These are phyloP conservation scores for Monascus ruber DNA, from an alignment of 2,329 filamentous ascomycete genomes.

Conservation along the genomic window DNA sequence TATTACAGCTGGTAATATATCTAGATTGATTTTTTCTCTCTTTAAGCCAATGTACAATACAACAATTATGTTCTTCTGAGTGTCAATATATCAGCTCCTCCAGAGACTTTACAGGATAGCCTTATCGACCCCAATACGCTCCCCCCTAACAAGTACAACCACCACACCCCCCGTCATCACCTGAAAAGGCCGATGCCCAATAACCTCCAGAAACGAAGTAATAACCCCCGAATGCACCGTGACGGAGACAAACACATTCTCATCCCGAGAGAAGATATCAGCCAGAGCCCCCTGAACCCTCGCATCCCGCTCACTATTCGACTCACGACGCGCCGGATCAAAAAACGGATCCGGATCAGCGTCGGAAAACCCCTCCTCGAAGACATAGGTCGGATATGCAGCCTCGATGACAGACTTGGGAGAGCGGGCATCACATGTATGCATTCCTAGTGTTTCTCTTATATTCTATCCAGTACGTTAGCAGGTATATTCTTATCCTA, in stretches of 20 bases:
- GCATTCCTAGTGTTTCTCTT: constrained; percentile 47
- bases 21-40: constrained; percentile 1
- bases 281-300: constrained; percentile 38
- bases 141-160: constrained; percentile 39
- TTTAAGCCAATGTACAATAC: not conserved
- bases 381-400: constrained; percentile 39
- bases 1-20: constrained; percentile 74
- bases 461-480: not conserved
- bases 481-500: not conserved
- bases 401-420: constrained; percentile 36
- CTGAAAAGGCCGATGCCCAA: constrained; percentile 36
- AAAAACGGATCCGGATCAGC: constrained; percentile 39
- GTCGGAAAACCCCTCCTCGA: constrained; percentile 45
- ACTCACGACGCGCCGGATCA: constrained; percentile 39
- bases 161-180: constrained; percentile 41
- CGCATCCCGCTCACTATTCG: constrained; percentile 35
- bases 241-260: constrained; percentile 40
- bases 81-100: not conserved
- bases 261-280: constrained; percentile 41
- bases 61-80: too few species aligned
- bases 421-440: constrained; percentile 50
- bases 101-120: constrained; percentile 1
- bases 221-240: constrained; percentile 51
- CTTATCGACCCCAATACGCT: constrained; percentile 13
- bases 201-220: constrained; percentile 37